phyloP scores from a whole-genome alignment of 2,329 filamentous ascomycete genomes.

The Penicillium griseofulvum region DNA sequence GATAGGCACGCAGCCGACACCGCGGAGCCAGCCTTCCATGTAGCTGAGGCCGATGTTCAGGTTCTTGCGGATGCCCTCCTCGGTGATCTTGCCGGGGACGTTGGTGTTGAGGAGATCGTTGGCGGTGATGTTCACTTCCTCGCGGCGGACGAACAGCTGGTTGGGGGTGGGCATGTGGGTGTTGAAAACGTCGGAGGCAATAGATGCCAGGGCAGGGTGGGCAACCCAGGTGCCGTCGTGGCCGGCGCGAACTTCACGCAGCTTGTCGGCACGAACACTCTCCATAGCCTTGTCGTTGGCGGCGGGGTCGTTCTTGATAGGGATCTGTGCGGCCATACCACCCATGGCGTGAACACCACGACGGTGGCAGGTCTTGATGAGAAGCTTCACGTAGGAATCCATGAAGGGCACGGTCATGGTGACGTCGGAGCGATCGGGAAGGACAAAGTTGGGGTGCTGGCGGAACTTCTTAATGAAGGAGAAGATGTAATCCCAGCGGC shows the following conservation, averaged over 20 bases:
- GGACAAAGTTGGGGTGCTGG: slow-evolving; percentile 85
- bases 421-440: slow-evolving; percentile 84
- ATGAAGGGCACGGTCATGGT: slow-evolving; percentile 99
- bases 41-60: slow-evolving; percentile 94
- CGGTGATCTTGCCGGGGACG: slow-evolving; percentile 85
- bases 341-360: slow-evolving; percentile 98
- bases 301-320: slow-evolving; percentile 88
- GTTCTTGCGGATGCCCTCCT: slow-evolving; percentile 96
- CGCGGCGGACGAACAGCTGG: slow-evolving; percentile 85
- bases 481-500: slow-evolving; percentile 99
- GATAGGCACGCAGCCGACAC: slow-evolving; percentile 93
- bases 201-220: slow-evolving; percentile 84
- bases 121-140: slow-evolving; percentile 80
- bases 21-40: slow-evolving; percentile 98
- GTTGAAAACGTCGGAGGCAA: slow-evolving; percentile 93
- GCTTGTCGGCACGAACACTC: slow-evolving; percentile 87
- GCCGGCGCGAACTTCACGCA: slow-evolving; percentile 89
- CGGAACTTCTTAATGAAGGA: slow-evolving; percentile 99
- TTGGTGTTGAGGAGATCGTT: slow-evolving; percentile 99
- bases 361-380: slow-evolving; percentile 97
- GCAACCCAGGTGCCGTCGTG: slow-evolving; percentile 98
- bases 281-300: slow-evolving; percentile 96
- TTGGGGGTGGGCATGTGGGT: slow-evolving; percentile 98
- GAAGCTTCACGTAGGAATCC: slow-evolving; percentile 92
- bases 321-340: slow-evolving; percentile 98